Base-by-base conservation (phyloP, 352 stramenopile species). In the Globisporangium megalacanthum region DNA sequence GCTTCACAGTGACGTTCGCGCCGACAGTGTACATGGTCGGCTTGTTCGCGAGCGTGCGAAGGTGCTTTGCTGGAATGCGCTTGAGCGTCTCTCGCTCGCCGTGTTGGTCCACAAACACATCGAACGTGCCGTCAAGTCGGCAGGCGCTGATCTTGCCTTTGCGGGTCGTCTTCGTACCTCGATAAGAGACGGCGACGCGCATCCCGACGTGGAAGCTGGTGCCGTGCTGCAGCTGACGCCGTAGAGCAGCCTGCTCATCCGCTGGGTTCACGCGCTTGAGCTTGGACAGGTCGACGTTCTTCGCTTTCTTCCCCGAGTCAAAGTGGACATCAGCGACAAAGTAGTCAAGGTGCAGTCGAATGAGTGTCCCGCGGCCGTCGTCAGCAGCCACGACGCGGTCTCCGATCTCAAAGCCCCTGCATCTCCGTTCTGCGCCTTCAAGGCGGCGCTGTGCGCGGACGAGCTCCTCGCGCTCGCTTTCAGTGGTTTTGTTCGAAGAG, bases 261-360 rank as follows among this genome's bases (percentile, higher is more conserved):
- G 54, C 3, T 3, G 50, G 44, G 33, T 64, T 44, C 29, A 73
- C n/a, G 29, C 62, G 54, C 22, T 49, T 35, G 8, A 92, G 62
- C 22, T 69, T 65, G 19, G 64, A 66, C 22, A 92, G 53, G 17
- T 77, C 76, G 20, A 92, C 67, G 62, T 92, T 92, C 56, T 79
- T 76, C 7, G 69, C 42, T 29, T 64, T 73, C 8, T 66, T 64
- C 8, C 82, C 79, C 11, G 52, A 86, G 56, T 92, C 78, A 56
- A 86, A 88, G 49, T 84, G 77, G 0, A 90, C 68, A 31, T 89
- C 79, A 0, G 71, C 78, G 6, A 90, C 79, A 52, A 86, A 85
- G 33, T 84, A 92, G 58, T 83, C 73, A 13, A 63, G 61, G 46
- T 89, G 86, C 7, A 89, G 29, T 6, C 79, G 78, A 35, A 88